These are phyloP conservation scores for Hyphopichia burtonii DNA, from an alignment of 1,139 yeast genomes.

Conservation along the genomic window DNA sequence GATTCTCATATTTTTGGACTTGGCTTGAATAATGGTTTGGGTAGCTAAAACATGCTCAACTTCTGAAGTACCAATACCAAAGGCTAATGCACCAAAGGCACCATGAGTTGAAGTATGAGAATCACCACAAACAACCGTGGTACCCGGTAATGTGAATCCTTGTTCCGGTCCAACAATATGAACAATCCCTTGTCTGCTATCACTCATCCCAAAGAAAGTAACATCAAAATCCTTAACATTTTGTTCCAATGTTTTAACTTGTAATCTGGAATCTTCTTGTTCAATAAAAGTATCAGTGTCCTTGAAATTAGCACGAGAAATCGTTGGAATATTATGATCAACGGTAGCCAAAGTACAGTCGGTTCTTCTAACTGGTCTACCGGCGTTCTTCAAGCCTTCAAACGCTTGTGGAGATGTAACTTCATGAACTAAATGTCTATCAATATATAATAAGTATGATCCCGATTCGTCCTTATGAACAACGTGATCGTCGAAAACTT, in stretches of 20 bases:
- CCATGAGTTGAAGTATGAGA: slow-evolving; percentile 98
- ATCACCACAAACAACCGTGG: slow-evolving; percentile 98
- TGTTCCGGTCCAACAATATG: slow-evolving; percentile 99
- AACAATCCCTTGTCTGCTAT: slow-evolving; percentile 93
- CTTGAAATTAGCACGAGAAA: slow-evolving; percentile 73
- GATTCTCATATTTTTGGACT: slow-evolving; percentile 94
- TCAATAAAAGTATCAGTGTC: slow-evolving; percentile 78
- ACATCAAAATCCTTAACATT: slow-evolving; percentile 88
- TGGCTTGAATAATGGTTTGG: slow-evolving; percentile 91
- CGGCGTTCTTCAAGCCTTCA: slow-evolving; percentile 88
- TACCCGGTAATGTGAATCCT: slow-evolving; percentile 97
- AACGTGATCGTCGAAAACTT: slow-evolving; percentile 91
- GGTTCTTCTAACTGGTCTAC: slow-evolving; percentile 81
- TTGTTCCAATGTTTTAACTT: slow-evolving; percentile 87
- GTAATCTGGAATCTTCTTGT: slow-evolving; percentile 88
- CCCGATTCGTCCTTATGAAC: slow-evolving; percentile 89
- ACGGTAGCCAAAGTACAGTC: slow-evolving; percentile 98
- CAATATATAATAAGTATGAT: slow-evolving; percentile 82
- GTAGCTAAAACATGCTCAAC: slow-evolving; percentile 98
- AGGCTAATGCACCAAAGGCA: slow-evolving; percentile 97
- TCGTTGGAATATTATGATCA: slow-evolving; percentile 96
- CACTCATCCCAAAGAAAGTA: slow-evolving; percentile 92
- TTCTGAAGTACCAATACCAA: slow-evolving; percentile 98
- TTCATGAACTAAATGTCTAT: slow-evolving; percentile 96
- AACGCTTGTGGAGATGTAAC: slow-evolving; percentile 99